These are phyloP conservation scores for Spiromastix sp. DNA, from an alignment of 2,329 filamentous ascomycete genomes.

Conservation along the genomic window DNA sequence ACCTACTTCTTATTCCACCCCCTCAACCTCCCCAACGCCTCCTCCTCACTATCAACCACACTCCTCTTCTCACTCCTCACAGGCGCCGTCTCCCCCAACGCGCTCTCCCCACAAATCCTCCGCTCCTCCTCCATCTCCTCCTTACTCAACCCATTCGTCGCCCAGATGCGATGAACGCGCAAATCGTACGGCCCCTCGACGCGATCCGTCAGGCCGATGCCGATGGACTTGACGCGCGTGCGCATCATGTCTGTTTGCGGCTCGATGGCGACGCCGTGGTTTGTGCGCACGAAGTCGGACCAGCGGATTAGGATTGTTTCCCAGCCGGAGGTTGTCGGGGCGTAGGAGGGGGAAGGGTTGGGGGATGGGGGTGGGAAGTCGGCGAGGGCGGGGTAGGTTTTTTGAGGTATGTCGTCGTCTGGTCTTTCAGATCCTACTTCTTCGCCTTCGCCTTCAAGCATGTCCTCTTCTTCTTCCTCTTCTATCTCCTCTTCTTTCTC, in stretches of 20 bases:
- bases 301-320: constrained; percentile 89
- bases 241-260: constrained; percentile 83
- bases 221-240: constrained; percentile 75
- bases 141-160: constrained; percentile 58
- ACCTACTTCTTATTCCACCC: neutral
- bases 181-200: constrained; percentile 82
- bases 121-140: constrained; percentile 31
- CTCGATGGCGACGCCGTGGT: constrained; percentile 83
- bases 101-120: constrained; percentile 29
- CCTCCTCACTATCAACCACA: constrained; percentile 11
- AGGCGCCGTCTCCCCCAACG: constrained; percentile 24
- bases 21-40: constrained; percentile 17
- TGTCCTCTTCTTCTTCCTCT: no score
- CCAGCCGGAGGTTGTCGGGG: constrained; percentile 75
- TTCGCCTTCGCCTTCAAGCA: no score
- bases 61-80: constrained; percentile 4
- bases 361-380: constrained; percentile 25
- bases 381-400: constrained; percentile 28
- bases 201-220: constrained; percentile 80
- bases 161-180: constrained; percentile 78
- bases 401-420: constrained; percentile 11
- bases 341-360: constrained; percentile 28
- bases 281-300: constrained; percentile 89
- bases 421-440: no score
- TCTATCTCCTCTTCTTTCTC: constrained; percentile 1